Evolutionary conservation across 495 filamentous ascomycete genomes (phyloP).

Genomic region (Aspergillus kassunensis): DNA sequence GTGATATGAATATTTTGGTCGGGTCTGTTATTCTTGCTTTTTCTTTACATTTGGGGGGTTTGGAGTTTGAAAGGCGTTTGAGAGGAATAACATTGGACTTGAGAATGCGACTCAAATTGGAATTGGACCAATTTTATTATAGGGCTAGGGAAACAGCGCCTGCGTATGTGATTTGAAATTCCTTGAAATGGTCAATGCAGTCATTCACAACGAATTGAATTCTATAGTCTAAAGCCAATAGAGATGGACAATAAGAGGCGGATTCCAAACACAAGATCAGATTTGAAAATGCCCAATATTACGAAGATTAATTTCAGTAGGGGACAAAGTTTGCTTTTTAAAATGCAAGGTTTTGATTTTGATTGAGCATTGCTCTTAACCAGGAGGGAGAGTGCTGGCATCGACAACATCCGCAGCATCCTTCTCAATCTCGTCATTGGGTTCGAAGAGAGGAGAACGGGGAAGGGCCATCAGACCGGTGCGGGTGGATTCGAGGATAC

Average conservation of each 20-base stretch:
- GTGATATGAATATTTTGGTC: constrained; percentile 29
- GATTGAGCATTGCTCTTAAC: constrained; percentile 49
- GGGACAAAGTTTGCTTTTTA: constrained; percentile 5
- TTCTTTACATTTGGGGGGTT: neutral
- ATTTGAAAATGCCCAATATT: constrained; percentile 4
- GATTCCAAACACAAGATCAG: neutral
- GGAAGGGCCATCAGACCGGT: constrained; percentile 96
- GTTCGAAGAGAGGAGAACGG: constrained; percentile 77
- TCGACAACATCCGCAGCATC: constrained; percentile 94
- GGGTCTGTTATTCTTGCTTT: too few species aligned
- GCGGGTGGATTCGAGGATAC: constrained; percentile 89
- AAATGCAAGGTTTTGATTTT: constrained; percentile 12
- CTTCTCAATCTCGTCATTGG: constrained; percentile 65
- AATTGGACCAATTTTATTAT: neutral
- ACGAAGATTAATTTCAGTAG: neutral
- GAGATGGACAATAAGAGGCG: neutral
- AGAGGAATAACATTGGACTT: neutral
- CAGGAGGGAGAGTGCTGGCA: constrained; percentile 85
- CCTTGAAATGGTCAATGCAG: neutral
- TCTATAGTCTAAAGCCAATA: constrained; percentile 5
- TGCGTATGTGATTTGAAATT: neutral
- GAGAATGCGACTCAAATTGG: neutral
- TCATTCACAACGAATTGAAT: neutral
- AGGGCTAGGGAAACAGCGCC: too few species aligned
- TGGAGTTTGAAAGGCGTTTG: neutral